phyloP scores from a whole-genome alignment of 1,139 yeast genomes.

The Kurtzmaniella quercitrusa region DNA sequence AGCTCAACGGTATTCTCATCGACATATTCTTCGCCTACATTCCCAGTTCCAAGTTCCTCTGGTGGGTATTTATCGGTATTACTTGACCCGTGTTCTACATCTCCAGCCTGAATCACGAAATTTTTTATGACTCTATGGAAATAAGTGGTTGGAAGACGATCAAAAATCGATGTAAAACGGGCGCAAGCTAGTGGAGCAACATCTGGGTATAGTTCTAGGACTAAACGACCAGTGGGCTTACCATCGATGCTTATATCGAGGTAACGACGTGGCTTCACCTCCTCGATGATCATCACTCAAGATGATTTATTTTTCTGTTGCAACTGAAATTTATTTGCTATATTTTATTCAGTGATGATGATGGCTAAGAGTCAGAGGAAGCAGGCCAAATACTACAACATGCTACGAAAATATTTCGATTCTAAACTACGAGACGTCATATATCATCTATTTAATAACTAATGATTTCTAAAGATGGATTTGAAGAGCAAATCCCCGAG shows the following conservation, averaged over 20 bases:
- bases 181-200: constrained; percentile 57
- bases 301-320: background rate
- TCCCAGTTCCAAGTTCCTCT: constrained; percentile 49
- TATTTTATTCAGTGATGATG: no score
- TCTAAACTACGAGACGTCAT: no score
- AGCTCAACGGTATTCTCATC: constrained; percentile 42
- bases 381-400: no score
- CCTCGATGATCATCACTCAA: constrained; percentile 22
- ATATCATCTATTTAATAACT: no score
- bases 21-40: constrained; percentile 36
- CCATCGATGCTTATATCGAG: constrained; percentile 55
- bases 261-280: constrained; percentile 33
- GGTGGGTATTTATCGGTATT: constrained; percentile 24
- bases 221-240: constrained; percentile 55
- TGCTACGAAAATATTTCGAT: no score
- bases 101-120: constrained; percentile 82
- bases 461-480: background rate
- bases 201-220: constrained; percentile 49
- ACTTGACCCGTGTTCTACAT: constrained; percentile 26
- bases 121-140: constrained; percentile 74
- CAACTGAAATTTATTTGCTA: background rate
- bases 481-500: background rate
- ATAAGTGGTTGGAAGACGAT: constrained; percentile 29
- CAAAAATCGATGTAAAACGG: constrained; percentile 49
- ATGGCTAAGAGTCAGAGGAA: no score